phyloP scores from a whole-genome alignment of 1,284 basidiomycete genomes.

The Sphaerobolus stellatus region DNA sequence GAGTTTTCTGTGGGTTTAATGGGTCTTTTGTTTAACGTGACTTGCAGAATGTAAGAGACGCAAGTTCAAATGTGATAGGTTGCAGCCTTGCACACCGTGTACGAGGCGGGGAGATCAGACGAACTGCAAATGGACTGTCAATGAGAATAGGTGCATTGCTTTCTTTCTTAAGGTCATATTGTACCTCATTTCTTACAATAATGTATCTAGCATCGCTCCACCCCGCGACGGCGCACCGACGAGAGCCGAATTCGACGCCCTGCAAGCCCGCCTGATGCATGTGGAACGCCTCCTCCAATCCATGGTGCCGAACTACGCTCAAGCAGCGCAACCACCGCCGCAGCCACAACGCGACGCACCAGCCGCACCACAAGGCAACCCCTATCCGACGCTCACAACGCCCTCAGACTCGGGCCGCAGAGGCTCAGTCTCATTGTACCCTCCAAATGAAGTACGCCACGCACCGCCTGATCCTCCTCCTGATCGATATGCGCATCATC shows the following conservation, averaged over 20 bases:
- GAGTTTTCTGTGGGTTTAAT: not conserved
- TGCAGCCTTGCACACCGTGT: slow-evolving; percentile 28
- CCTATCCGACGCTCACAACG: not conserved
- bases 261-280: slow-evolving; percentile 1
- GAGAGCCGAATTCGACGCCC: slow-evolving; percentile 10
- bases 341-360: too few species aligned
- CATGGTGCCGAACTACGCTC: not conserved
- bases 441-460: not conserved
- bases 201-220: not conserved
- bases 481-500: not conserved
- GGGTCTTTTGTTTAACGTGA: not conserved
- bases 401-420: not conserved
- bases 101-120: slow-evolving; percentile 24
- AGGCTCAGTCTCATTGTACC: not conserved
- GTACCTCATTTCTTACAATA: not conserved
- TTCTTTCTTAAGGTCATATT: slow-evolving; percentile 12
- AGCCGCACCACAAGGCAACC: not conserved
- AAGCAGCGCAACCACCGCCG: not conserved
- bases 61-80: slow-evolving; percentile 30
- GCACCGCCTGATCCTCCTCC: not conserved
- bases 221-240: slow-evolving; percentile 3
- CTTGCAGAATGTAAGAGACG: slow-evolving; percentile 29
- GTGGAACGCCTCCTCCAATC: slow-evolving; percentile 2
- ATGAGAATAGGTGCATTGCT: slow-evolving; percentile 22
- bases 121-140: slow-evolving; percentile 25